These are phyloP conservation scores for Penicillium paradoxum DNA, from an alignment of 495 filamentous ascomycete species.

Conservation along the genomic window DNA sequence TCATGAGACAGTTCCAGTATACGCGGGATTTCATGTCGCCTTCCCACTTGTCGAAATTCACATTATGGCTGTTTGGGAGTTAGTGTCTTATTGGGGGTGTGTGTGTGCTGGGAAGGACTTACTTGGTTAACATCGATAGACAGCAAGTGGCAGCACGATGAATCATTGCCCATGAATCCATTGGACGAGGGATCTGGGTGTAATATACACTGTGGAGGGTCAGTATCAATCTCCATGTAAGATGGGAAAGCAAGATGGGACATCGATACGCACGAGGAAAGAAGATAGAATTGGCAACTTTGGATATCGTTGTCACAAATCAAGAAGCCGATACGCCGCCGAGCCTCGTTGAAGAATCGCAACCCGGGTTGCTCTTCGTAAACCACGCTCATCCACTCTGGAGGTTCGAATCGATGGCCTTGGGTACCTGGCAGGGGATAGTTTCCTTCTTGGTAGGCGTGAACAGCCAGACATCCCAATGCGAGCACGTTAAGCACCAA, in stretches of 20 bases:
- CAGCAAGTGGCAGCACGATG: slow-evolving; percentile 45
- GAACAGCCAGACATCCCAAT: slow-evolving; percentile 40
- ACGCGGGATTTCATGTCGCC: slow-evolving; percentile 49
- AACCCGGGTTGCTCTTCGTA: slow-evolving; percentile 40
- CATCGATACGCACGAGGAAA: slow-evolving; percentile 35
- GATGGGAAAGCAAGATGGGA: background rate
- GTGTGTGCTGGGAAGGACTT: slow-evolving; percentile 2
- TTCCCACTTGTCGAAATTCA: slow-evolving; percentile 46
- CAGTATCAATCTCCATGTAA: slow-evolving; percentile 1
- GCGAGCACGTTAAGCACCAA: slow-evolving; percentile 43
- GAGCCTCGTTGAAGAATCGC: slow-evolving; percentile 45
- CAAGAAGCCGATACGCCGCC: slow-evolving; percentile 44
- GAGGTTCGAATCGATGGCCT: slow-evolving; percentile 35
- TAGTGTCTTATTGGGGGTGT: background rate
- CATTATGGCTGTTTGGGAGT: slow-evolving; percentile 31
- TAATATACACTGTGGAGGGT: slow-evolving; percentile 30
- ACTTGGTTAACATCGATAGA: slow-evolving; percentile 46
- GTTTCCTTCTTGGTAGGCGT: slow-evolving; percentile 41
- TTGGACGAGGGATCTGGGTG: slow-evolving; percentile 41
- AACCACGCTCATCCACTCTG: slow-evolving; percentile 42
- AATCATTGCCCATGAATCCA: slow-evolving; percentile 47
- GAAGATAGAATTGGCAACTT: slow-evolving; percentile 45
- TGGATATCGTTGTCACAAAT: slow-evolving; percentile 45
- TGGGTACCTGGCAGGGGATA: slow-evolving; percentile 39
- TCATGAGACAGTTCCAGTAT: slow-evolving; percentile 48